Base-by-base conservation (phyloP, 495 filamentous ascomycete genomes). In the Penicillium argentinense region DNA sequence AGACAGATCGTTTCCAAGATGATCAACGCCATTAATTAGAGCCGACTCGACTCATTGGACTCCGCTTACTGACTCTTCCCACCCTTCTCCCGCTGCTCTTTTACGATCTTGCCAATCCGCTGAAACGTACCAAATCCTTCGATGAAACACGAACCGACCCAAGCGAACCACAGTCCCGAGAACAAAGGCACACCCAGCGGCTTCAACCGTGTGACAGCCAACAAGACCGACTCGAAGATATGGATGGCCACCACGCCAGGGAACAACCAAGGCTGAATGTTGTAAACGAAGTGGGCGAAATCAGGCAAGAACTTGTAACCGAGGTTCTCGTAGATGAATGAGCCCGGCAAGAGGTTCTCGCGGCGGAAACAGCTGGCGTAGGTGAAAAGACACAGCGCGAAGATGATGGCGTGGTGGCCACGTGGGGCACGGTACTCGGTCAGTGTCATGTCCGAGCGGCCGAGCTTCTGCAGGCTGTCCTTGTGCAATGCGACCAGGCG, bases 401-500 rank as follows among this genome's bases (percentile, higher is more conserved):
- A 78, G 14, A 76, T 56, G 2, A 77, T 43, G 3, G 59, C 33
- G 3, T 71, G 49, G 17, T 66, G 26, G 7, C 68, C 61, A 1
- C 53, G 63, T 3, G 83, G 80, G 3, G 65, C 60, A 2, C 65
- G 51, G 60, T 82, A 90, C 41, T 73, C 66, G 29, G 68, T 82
- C 33, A 88, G 69, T 0, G 64, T 72, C 41, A 84, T 73, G 19
- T 76, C 71, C 45, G 75, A 81, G 33, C 78, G 66, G 8, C 75
- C 73, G 1, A 90, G 74, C 0, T 58, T 73, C 13, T 62, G 42
- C 3, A 80, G 63, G 12, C 80, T 77, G 3, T 81, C 77, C 33
- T 76, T 60, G 62, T 87, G 83, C 81, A 93, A 83, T 11, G 78
- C 77, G 47, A 89, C 79, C 22, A 89, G 64, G 26, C 83, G 77